phyloP scores from a whole-genome alignment of 2,329 filamentous ascomycete genomes.

The Stemphylium vesicarium region DNA sequence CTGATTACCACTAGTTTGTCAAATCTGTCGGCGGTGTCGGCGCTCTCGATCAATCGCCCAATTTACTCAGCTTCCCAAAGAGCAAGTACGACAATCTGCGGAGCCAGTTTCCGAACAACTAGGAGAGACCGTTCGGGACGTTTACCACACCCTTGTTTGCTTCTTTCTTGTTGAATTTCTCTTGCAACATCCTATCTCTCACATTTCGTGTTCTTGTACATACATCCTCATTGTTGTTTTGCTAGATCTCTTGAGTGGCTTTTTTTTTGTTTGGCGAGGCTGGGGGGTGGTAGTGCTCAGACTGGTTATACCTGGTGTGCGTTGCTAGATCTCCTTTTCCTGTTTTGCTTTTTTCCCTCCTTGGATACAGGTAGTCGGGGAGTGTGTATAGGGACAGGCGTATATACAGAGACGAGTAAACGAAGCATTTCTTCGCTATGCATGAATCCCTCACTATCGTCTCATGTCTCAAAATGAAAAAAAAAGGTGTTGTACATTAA shows the following conservation, averaged over 20 bases:
- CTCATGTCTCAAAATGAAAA: too few species aligned
- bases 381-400: background rate
- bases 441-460: too few species aligned
- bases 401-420: background rate
- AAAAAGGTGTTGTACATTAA: too few species aligned
- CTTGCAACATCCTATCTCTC: too few species aligned
- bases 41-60: slow-evolving; percentile 60
- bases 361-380: background rate
- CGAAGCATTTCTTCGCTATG: too few species aligned
- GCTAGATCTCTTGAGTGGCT: background rate
- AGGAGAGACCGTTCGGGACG: too few species aligned
- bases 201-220: too few species aligned
- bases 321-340: background rate
- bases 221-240: background rate
- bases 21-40: slow-evolving; percentile 62
- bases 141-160: too few species aligned
- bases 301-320: too few species aligned
- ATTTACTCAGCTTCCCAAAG: slow-evolving; percentile 68
- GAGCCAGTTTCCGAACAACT: slow-evolving; percentile 30
- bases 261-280: too few species aligned
- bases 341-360: background rate
- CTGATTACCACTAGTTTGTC: slow-evolving; percentile 48
- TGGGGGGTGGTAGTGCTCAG: too few species aligned
- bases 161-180: too few species aligned
- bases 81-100: slow-evolving; percentile 73